Evolutionary conservation across 176 grass and related monocot genomes (phyloP).

Genomic region (Ampelocalamus luodianensis): DNA sequence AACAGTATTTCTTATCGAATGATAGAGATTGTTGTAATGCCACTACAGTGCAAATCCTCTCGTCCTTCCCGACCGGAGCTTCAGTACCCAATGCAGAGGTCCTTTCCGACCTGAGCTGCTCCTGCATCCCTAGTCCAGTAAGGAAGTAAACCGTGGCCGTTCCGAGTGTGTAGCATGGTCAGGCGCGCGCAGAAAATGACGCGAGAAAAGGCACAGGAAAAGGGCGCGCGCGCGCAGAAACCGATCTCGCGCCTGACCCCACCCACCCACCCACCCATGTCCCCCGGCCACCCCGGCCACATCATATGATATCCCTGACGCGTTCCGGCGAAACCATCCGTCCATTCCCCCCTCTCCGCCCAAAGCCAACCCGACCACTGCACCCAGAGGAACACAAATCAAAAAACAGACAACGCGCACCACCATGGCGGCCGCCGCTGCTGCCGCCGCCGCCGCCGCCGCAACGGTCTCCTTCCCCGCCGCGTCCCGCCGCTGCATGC

Average conservation of each 20-base stretch:
- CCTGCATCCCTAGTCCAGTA: too few species aligned
- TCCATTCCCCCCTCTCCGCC: not conserved
- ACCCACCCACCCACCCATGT: not conserved
- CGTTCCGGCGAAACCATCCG: not conserved
- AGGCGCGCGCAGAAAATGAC: not conserved
- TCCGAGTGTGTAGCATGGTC: too few species aligned
- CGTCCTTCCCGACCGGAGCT: too few species aligned
- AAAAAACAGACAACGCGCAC: not conserved
- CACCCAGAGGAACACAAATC: not conserved
- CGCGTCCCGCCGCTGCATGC: not conserved
- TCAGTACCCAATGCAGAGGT: too few species aligned
- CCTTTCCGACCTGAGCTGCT: too few species aligned
- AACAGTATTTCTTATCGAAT: too few species aligned
- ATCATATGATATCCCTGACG: not conserved
- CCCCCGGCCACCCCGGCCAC: not conserved
- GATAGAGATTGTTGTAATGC: too few species aligned
- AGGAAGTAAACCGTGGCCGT: too few species aligned
- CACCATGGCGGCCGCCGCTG: constrained; percentile 67
- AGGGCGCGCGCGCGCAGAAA: too few species aligned
- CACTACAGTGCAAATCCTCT: too few species aligned
- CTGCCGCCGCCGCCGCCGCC: constrained; percentile 32
- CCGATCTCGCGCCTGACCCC: not conserved
- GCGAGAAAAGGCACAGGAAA: not conserved
- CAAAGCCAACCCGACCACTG: not conserved
- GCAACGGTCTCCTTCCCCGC: not conserved